Percentiles rank a stretch among this genome's conserved stretches.
These are phyloP conservation scores for Helianthus annuus DNA, from an alignment of 129 eudicot genomes.

Conservation along the genomic window HanXRQr2.0-SUNRISE NC_035438.2:74526281-74526780, in stretches of 20 bases:
- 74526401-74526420: neutral
- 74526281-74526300: no score
- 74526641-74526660: slow-evolving; percentile 12
- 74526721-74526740: slow-evolving; percentile 6
- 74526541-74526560: neutral
- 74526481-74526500: slow-evolving; percentile 4
- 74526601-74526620: neutral
- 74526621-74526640: slow-evolving; percentile 11
- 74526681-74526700: slow-evolving; percentile 25
- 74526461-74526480: neutral
- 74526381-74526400: neutral
- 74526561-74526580: neutral
- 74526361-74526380: neutral
- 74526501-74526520: slow-evolving; percentile 7
- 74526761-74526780: slow-evolving; percentile 11
- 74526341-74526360: no score
- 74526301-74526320: no score
- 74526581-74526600: neutral
- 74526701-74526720: slow-evolving; percentile 11
- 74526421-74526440: neutral
- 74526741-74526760: slow-evolving; percentile 17
- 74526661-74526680: slow-evolving; percentile 12
- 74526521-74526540: slow-evolving; percentile 17
- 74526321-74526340: no score
- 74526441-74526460: neutral